Evolutionary conservation across 305 asterid genomes (phyloP).

Genomic region (Fraxinus albicans): DNA sequence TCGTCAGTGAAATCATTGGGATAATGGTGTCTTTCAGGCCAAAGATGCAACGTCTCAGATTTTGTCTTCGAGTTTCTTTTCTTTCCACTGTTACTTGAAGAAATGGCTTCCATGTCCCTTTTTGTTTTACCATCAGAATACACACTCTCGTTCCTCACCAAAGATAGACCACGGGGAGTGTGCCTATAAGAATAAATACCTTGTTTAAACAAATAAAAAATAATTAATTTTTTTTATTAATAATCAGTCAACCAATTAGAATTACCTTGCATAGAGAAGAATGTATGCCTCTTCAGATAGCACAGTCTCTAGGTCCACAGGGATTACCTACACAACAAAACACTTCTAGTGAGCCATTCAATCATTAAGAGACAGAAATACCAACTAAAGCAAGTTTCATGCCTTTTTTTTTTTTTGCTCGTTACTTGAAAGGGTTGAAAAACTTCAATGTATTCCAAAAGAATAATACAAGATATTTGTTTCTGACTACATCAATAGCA

Average conservation of each 20-base stretch:
- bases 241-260: background rate
- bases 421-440: background rate
- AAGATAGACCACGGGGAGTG: constrained; percentile 32
- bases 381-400: background rate
- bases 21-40: constrained; percentile 18
- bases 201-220: background rate
- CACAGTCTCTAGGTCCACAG: constrained; percentile 49
- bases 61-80: constrained; percentile 40
- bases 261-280: constrained; percentile 58
- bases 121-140: constrained; percentile 34
- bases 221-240: background rate
- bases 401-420: background rate
- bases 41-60: constrained; percentile 19
- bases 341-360: background rate
- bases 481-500: background rate
- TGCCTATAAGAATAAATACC: constrained; percentile 26
- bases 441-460: background rate
- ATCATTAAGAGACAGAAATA: background rate
- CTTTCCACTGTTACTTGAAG: constrained; percentile 35
- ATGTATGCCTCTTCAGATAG: constrained; percentile 56
- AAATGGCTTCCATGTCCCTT: constrained; percentile 38
- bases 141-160: constrained; percentile 19
- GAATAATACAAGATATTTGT: background rate
- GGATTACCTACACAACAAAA: constrained; percentile 41
- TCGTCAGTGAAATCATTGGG: constrained; percentile 33